These are phyloP conservation scores for Earliella scabrosa DNA, from an alignment of 1,284 basidiomycete genomes.

Conservation along the genomic window DNA sequence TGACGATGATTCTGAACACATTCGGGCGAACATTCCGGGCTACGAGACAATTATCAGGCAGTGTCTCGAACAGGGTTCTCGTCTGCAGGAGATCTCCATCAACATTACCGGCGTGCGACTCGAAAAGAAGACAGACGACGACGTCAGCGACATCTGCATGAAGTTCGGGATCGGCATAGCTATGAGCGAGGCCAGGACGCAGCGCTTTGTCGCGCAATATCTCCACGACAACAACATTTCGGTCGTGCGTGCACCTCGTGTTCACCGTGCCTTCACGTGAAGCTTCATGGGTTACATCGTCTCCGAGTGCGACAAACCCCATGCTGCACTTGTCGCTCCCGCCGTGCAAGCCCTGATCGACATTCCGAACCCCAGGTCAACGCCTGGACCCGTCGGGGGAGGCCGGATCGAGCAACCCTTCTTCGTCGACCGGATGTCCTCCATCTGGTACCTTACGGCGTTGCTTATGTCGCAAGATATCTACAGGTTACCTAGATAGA, in stretches of 20 bases:
- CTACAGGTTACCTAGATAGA: too few species aligned
- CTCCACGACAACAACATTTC: not conserved
- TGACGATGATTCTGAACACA: not conserved
- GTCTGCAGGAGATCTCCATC: not conserved
- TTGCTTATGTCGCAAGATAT: too few species aligned
- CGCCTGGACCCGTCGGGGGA: not conserved
- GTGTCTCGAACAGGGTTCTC: not conserved
- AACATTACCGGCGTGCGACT: not conserved
- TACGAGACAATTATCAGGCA: not conserved
- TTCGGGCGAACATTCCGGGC: not conserved
- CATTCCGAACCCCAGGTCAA: not conserved
- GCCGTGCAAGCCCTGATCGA: not conserved
- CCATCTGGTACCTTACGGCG: not conserved
- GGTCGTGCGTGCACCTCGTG: not conserved
- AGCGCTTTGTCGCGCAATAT: not conserved
- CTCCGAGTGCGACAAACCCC: not conserved
- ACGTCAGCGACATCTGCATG: not conserved
- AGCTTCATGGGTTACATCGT: not conserved
- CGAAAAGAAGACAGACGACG: not conserved
- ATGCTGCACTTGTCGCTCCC: not conserved
- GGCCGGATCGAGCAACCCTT: not conserved
- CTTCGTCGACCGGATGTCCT: not conserved
- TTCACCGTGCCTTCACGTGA: not conserved
- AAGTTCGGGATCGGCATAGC: not conserved
- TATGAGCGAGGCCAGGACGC: not conserved